These are phyloP conservation scores for Globisporangium cederbergense DNA, from an alignment of 352 stramenopile genomes.

Conservation along the genomic window DNA sequence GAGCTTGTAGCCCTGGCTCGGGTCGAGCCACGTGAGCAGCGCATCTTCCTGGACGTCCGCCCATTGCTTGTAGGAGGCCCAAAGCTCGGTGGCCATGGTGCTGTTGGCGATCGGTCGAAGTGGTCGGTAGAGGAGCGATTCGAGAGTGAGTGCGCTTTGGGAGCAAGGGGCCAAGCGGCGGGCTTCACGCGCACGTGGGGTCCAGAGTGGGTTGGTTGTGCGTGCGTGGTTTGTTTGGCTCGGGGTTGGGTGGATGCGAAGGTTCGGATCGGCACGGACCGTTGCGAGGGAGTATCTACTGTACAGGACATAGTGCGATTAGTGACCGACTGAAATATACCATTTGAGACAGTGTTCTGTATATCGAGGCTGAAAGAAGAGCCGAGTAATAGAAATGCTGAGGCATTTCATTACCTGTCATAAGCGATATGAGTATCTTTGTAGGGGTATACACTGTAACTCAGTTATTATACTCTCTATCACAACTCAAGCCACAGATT, in stretches of 20 bases:
- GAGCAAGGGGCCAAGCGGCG: constrained; percentile 1
- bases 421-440: too few relatives aligned
- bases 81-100: constrained; percentile 38
- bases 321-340: too few relatives aligned
- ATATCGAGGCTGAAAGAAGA: too few relatives aligned
- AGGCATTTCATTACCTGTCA: too few relatives aligned
- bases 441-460: too few relatives aligned
- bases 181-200: constrained; percentile 8
- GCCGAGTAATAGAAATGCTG: too few relatives aligned
- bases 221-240: background rate
- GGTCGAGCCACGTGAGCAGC: constrained; percentile 51
- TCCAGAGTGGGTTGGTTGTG: constrained; percentile 4
- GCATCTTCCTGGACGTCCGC: constrained; percentile 40
- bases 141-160: constrained; percentile 18
- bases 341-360: too few relatives aligned
- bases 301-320: too few relatives aligned
- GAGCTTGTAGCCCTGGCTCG: constrained; percentile 40
- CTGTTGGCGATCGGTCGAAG: constrained; percentile 11
- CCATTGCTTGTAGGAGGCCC: constrained; percentile 59
- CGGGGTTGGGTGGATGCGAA: constrained; percentile 9
- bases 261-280: too few relatives aligned
- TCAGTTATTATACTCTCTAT: too few relatives aligned
- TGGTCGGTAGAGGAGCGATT: constrained; percentile 16
- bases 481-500: background rate
- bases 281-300: too few relatives aligned